Evolutionary conservation across 306 rosid species (phyloP), one percentile per base, ranked within the genome.

Genomic region (Corylus americana): DNA sequence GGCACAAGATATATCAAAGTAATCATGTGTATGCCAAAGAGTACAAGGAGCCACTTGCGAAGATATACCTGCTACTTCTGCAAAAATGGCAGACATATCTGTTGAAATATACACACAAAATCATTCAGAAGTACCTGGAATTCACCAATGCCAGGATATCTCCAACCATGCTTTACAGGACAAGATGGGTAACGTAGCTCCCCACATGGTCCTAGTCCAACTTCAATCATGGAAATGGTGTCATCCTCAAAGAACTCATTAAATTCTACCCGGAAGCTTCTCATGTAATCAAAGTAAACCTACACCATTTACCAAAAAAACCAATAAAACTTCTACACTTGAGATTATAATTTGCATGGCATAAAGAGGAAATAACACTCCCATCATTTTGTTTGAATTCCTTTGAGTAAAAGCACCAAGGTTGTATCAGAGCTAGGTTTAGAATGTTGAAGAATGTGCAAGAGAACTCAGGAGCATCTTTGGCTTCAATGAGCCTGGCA

Each of bases 101-200:
- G 51, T 74, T 54, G 79, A 9, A 44, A 35, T 44, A 70, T 13
- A 39, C 73, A 76, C 3, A 17, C n/a, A 31, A 70, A 75, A 71
- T 71, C 75, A 61, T 50, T 58, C 70, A 77, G 31, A 67, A 76
- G 59, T 88, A 96, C 99, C 98, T 96, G 98, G 87, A 96, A 96
- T 87, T 93, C 99, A 83, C 99, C 98, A 80, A 96, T 84, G 78
- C 99, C 99, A 49, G 99, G 98, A 85, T 90, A 93, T 77, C 98
- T 89, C 99, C 99, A 96, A 76, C 99, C 99, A 89, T 96, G 97
- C 92, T 93, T 96, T 61, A 93, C 97, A 55, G 99, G 94, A 89
- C 74, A 87, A 75, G 97, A 93, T 83, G 99, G 98, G 83, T 87
- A 93, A 77, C 98, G 87, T 44, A 96, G 87, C 84, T 96, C 99